Conservation (phyloP, 2,329 filamentous ascomycete species). For the Scytalidium lignicola region DNA sequence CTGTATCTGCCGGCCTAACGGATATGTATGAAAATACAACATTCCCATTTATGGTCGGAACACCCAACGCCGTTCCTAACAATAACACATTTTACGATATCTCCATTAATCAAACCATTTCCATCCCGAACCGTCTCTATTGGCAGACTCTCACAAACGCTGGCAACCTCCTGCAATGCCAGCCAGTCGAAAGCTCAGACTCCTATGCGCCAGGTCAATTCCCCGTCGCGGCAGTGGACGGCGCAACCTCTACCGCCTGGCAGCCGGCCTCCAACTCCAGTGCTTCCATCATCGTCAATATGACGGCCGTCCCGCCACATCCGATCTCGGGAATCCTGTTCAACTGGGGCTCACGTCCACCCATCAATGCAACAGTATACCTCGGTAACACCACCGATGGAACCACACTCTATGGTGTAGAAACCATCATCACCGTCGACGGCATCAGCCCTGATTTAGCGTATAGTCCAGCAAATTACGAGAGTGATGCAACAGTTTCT, state of each 20-base stretch:
- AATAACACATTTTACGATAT: conserved; percentile 40
- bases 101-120: conserved; percentile 42
- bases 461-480: conserved; percentile 14
- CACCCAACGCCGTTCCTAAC: conserved; percentile 34
- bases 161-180: conserved; percentile 62
- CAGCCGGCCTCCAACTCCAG: conserved; percentile 50
- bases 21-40: conserved; percentile 51
- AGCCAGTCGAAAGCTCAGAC: conserved; percentile 42
- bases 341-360: conserved; percentile 55
- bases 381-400: conserved; percentile 39
- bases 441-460: conserved; percentile 18
- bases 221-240: conserved; percentile 61
- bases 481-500: conserved; percentile 10
- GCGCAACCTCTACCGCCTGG: conserved; percentile 62
- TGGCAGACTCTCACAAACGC: conserved; percentile 47
- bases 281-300: conserved; percentile 51
- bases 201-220: conserved; percentile 60
- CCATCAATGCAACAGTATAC: conserved; percentile 45
- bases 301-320: conserved; percentile 31
- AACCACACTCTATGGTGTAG: conserved; percentile 11
- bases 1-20: conserved; percentile 36
- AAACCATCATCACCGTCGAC: conserved; percentile 13
- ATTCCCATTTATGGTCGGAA: conserved; percentile 55
- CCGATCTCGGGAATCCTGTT: conserved; percentile 47
- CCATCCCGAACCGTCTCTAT: conserved; percentile 53